phyloP scores from a whole-genome alignment of 352 stramenopile species.

The Pythium coloratum region DNA sequence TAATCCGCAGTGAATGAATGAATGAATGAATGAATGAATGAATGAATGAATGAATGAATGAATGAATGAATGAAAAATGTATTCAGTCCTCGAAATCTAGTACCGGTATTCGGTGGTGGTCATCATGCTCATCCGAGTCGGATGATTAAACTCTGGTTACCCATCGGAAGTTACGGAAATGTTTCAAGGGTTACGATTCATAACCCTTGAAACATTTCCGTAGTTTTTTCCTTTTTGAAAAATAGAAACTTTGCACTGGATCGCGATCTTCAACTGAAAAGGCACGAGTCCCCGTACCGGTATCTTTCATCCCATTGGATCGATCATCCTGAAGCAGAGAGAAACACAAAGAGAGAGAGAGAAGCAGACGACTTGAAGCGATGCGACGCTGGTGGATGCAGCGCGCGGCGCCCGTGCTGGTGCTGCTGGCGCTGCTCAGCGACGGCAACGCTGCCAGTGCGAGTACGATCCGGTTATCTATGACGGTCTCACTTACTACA shows the following conservation, averaged over 20 bases:
- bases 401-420: slow-evolving; percentile 3
- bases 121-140: too few species aligned
- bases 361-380: not conserved
- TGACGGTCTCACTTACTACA: not conserved
- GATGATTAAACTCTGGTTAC: not conserved
- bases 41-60: too few species aligned
- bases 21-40: too few species aligned
- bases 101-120: too few species aligned
- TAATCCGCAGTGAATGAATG: too few species aligned
- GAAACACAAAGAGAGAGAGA: not conserved
- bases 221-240: not conserved
- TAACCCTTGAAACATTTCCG: not conserved
- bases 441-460: slow-evolving; percentile 9
- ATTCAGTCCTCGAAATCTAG: too few species aligned
- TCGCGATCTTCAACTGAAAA: slow-evolving; percentile 1
- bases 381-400: not conserved
- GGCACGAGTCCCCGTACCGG: not conserved
- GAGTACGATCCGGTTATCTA: slow-evolving; percentile 16
- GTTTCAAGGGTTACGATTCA: too few species aligned
- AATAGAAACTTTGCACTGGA: not conserved
- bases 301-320: not conserved
- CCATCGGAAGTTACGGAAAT: too few species aligned
- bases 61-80: too few species aligned
- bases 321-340: not conserved
- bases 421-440: slow-evolving; percentile 9